A percentile compares a stretch with the other conserved stretches of the same genome.
phyloP scores from a whole-genome alignment of 2,329 filamentous ascomycete species.

The Ophiostoma piceae region DNA sequence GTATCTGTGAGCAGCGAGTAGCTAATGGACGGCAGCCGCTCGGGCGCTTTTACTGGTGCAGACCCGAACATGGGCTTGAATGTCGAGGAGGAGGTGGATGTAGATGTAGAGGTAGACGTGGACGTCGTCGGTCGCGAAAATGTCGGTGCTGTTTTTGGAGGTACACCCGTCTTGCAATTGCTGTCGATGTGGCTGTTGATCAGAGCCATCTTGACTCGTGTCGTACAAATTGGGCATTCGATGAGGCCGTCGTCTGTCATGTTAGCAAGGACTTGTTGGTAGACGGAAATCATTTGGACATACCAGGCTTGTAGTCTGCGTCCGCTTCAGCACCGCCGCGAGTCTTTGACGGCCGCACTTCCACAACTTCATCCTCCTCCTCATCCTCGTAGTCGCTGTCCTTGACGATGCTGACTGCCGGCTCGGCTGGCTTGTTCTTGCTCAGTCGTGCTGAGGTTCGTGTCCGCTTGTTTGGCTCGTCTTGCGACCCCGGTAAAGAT shows the following conservation, averaged over 20 bases:
- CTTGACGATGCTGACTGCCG: constrained; percentile 36
- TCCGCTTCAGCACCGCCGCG: constrained; percentile 32
- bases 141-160: not conserved
- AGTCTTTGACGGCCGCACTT: constrained; percentile 22
- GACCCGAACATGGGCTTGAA: constrained; percentile 18
- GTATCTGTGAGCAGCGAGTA: constrained; percentile 82
- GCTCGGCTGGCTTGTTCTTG: constrained; percentile 39
- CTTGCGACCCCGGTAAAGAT: constrained; percentile 23
- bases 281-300: not conserved
- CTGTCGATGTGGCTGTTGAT: constrained; percentile 76
- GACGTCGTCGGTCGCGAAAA: not conserved
- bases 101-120: not conserved
- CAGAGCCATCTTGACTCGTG: constrained; percentile 69
- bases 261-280: not conserved
- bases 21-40: constrained; percentile 72
- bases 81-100: not conserved
- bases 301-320: constrained; percentile 33
- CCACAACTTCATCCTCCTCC: constrained; percentile 23
- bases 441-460: constrained; percentile 49
- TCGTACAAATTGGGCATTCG: constrained; percentile 74
- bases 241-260: constrained; percentile 65
- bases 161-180: not conserved
- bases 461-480: constrained; percentile 43
- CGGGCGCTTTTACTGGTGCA: constrained; percentile 35
- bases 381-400: constrained; percentile 27